phyloP scores from a whole-genome alignment of 192 early-diverging fungal species.

The Neocallimastix lanati region DNA sequence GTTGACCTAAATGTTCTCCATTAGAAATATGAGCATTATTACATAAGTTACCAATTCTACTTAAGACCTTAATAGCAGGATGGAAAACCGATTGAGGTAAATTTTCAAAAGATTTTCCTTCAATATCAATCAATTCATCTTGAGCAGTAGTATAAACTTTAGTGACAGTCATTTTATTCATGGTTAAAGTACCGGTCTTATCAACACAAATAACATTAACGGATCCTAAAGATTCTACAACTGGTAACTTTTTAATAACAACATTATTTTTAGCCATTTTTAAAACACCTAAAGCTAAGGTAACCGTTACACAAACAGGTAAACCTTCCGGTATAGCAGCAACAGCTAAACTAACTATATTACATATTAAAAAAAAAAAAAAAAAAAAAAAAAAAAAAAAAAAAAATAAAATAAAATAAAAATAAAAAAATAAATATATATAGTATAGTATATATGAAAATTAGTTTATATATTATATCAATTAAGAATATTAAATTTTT shows the following conservation, averaged over 20 bases:
- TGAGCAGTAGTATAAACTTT: slow-evolving; percentile 25
- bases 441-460: too few species aligned
- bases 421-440: too few species aligned
- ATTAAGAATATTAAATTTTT: too few species aligned
- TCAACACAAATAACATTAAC: slow-evolving; percentile 92
- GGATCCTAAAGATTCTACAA: slow-evolving; percentile 82
- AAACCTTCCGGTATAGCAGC: slow-evolving; percentile 97
- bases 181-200: slow-evolving; percentile 90
- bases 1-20: slow-evolving; percentile 67
- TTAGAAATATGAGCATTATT: slow-evolving; percentile 64
- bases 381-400: too few species aligned
- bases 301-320: slow-evolving; percentile 92
- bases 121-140: slow-evolving; percentile 2
- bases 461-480: too few species aligned
- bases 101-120: slow-evolving; percentile 1
- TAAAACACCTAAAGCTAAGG: slow-evolving; percentile 79
- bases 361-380: too few species aligned
- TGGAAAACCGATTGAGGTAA: slow-evolving; percentile 6
- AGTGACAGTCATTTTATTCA: slow-evolving; percentile 88
- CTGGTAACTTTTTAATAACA: slow-evolving; percentile 86
- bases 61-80: slow-evolving; percentile 18
- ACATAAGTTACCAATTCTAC: slow-evolving; percentile 60
- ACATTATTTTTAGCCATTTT: slow-evolving; percentile 79
- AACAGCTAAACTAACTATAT: slow-evolving; percentile 77
- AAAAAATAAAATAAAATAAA: neutral